Evolutionary conservation across 257 asterid species (phyloP).

Genomic region (Cynanchum wilfordii): DNA sequence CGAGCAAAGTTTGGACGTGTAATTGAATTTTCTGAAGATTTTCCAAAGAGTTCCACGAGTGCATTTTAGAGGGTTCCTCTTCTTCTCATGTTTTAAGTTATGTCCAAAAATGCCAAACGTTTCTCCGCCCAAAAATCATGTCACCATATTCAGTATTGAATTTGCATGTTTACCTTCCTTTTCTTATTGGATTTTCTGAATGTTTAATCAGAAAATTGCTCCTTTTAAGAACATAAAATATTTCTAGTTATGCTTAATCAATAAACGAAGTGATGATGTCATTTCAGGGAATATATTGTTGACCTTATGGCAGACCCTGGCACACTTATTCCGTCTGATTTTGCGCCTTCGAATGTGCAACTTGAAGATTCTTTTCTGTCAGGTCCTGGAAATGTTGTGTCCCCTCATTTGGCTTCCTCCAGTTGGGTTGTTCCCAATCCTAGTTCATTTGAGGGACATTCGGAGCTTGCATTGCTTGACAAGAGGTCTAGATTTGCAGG

Average conservation of each 20-base stretch:
- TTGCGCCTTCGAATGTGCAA: conserved; percentile 45
- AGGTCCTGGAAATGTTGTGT: conserved; percentile 25
- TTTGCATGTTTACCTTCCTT: conserved; percentile 10
- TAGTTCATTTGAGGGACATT: conserved; percentile 30
- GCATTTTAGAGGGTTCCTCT: background rate
- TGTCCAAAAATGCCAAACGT: conserved; percentile 5
- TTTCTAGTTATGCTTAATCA: conserved; percentile 11
- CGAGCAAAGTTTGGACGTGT: background rate
- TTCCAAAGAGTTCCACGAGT: background rate
- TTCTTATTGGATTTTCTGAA: conserved; percentile 15
- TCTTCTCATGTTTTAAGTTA: background rate
- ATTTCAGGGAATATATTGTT: conserved; percentile 87
- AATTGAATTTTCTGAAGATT: background rate
- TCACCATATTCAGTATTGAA: conserved; percentile 2
- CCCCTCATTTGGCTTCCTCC: conserved; percentile 40
- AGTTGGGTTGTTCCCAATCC: conserved; percentile 33
- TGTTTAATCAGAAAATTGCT: conserved; percentile 5
- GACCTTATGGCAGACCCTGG: conserved; percentile 99
- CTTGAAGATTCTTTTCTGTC: conserved; percentile 31
- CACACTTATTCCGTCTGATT: conserved; percentile 89
- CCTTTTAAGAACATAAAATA: conserved; percentile 9
- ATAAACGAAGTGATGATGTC: conserved; percentile 23
- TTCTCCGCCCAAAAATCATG: background rate
- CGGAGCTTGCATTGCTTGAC: conserved; percentile 27
- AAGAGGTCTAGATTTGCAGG: conserved; percentile 32